A percentile compares a stretch with the other conserved stretches of the same genome.
Evolutionary conservation across 140 eudicot genomes (phyloP).

Genomic region (Oenanthe javanica): DNA sequence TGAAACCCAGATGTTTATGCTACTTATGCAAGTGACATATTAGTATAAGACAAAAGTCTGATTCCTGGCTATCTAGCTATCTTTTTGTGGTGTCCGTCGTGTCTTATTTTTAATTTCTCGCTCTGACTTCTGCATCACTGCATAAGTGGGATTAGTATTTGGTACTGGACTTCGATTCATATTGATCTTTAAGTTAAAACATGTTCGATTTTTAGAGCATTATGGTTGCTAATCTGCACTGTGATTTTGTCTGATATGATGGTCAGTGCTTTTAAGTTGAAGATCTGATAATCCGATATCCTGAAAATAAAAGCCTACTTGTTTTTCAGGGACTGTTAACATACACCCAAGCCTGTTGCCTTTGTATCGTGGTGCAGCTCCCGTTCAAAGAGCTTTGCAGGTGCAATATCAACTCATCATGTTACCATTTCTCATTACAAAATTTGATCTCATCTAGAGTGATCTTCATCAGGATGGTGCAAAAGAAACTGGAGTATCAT

Average conservation of each 20-base stretch:
- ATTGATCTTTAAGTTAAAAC: too few species aligned
- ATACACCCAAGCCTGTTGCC: conserved; percentile 96
- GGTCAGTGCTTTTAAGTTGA: background rate
- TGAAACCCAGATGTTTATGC: background rate
- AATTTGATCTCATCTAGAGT: background rate
- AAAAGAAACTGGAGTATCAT: conserved; percentile 81
- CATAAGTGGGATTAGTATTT: background rate
- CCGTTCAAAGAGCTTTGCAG: conserved; percentile 98
- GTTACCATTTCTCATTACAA: background rate
- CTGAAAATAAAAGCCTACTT: background rate
- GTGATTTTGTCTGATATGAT: background rate
- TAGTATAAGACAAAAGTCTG: too few species aligned
- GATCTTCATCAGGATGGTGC: conserved; percentile 70
- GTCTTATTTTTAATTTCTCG: background rate
- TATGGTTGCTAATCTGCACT: background rate
- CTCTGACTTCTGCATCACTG: background rate
- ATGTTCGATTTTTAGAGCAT: background rate
- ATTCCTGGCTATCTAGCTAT: background rate
- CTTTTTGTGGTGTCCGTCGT: background rate
- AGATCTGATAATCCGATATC: background rate
- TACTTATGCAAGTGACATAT: background rate
- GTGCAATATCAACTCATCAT: conserved; percentile 28
- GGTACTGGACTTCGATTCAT: background rate
- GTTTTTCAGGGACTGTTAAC: conserved; percentile 73
- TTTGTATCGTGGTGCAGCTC: conserved; percentile 96